Evolutionary conservation across 495 filamentous ascomycete genomes (phyloP).

Genomic region (Friedmanniomyces simplex): DNA sequence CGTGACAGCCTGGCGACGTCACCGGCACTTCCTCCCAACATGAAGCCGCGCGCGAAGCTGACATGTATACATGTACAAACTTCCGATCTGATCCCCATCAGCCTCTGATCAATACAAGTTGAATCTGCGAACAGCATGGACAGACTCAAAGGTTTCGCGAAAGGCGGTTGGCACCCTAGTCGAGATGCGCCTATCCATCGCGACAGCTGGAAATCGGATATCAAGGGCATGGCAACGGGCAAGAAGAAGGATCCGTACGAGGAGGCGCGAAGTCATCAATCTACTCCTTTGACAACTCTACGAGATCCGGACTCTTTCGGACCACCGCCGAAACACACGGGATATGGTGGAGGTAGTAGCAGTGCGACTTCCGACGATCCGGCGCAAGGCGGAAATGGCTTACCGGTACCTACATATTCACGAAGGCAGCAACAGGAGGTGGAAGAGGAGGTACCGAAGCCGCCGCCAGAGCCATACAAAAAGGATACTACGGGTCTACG

Average conservation of each 20-base stretch:
- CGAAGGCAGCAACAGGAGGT: conserved; percentile 26
- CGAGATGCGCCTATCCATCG: conserved; percentile 23
- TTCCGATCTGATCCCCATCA: neutral
- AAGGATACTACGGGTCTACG: conserved; percentile 60
- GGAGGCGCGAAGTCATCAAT: conserved; percentile 41
- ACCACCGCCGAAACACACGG: conserved; percentile 67
- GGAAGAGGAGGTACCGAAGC: conserved; percentile 30
- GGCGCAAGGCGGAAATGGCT: conserved; percentile 4
- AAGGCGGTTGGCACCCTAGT: conserved; percentile 29
- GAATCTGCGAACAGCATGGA: conserved; percentile 4
- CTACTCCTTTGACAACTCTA: conserved; percentile 63
- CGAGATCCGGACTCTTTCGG: conserved; percentile 77
- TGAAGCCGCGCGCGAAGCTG: neutral
- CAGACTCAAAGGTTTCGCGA: conserved; percentile 22
- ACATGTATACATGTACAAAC: neutral
- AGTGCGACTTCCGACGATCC: neutral
- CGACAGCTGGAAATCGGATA: conserved; percentile 9
- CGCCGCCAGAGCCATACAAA: conserved; percentile 57
- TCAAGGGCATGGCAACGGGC: conserved; percentile 23
- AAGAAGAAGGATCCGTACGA: conserved; percentile 33
- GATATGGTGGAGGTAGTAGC: conserved; percentile 38
- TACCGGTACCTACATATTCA: conserved; percentile 3
- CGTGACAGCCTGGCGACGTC: no score
- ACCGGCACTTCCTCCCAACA: neutral
- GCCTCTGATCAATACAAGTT: neutral